A percentile compares a stretch with the other conserved stretches of the same genome.
These are phyloP conservation scores for Paspalum vaginatum DNA, from an alignment of 176 grass and related monocot genomes.

Conservation along the genomic window DNA sequence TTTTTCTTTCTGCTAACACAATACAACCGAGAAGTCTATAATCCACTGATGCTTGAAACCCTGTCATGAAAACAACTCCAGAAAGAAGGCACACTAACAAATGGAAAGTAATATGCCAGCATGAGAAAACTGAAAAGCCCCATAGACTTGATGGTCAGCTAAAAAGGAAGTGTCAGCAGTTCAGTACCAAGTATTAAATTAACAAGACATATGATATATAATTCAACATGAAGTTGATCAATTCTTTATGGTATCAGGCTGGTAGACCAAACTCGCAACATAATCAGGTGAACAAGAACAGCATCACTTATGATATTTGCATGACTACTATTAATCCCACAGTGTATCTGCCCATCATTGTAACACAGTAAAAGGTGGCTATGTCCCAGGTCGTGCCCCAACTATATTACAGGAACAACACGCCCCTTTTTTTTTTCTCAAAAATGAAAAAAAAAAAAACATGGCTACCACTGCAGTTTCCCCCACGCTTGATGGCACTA, in stretches of 20 bases:
- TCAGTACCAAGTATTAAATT: neutral
- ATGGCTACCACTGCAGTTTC: neutral
- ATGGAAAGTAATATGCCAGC: neutral
- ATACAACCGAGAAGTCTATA: slow-evolving; percentile 2
- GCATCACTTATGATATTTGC: neutral
- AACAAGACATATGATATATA: neutral
- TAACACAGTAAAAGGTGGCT: neutral
- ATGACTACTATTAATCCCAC: neutral
- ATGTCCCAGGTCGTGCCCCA: neutral
- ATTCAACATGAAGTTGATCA: neutral
- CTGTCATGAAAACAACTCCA: neutral
- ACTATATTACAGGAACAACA: neutral
- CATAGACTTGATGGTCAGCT: neutral
- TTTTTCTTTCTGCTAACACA: neutral
- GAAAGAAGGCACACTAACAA: slow-evolving; percentile 8
- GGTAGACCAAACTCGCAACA: neutral
- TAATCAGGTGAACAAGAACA: neutral
- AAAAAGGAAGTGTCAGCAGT: neutral
- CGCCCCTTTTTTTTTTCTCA: neutral
- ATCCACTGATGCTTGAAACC: neutral
- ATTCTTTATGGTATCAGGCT: too few relatives aligned
- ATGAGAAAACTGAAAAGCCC: neutral
- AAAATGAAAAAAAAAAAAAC: neutral
- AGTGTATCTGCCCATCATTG: neutral
- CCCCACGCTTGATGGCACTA: neutral